Conservation (phyloP, 208 protist genomes). For the Trypanosoma scelopori region DNA sequence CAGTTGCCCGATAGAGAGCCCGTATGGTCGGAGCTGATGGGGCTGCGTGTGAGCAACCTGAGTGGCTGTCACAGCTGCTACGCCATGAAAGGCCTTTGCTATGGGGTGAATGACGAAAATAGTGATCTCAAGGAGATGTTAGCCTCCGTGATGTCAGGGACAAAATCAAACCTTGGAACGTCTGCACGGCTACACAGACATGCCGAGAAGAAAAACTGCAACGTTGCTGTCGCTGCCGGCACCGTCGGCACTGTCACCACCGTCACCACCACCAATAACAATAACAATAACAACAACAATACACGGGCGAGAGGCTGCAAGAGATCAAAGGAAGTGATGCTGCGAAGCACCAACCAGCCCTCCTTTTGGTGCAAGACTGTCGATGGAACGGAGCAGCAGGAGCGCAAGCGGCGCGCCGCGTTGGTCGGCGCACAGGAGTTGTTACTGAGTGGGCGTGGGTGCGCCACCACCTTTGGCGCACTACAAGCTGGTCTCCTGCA, state of each 20-base stretch:
- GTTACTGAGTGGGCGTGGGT: constrained; percentile 79
- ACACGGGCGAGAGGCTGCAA: too few relatives aligned
- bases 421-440: constrained; percentile 56
- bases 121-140: not conserved
- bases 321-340: not conserved
- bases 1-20: constrained; percentile 59
- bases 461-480: constrained; percentile 40
- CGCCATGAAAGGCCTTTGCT: constrained; percentile 36
- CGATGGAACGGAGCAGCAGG: constrained; percentile 54
- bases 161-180: not conserved
- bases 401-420: constrained; percentile 48
- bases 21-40: constrained; percentile 39
- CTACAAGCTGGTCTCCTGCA: constrained; percentile 15
- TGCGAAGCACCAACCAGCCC: constrained; percentile 9
- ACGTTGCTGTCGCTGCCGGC: too few relatives aligned
- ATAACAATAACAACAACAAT: too few relatives aligned
- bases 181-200: too few relatives aligned
- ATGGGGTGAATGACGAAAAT: constrained; percentile 13
- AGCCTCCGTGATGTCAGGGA: not conserved
- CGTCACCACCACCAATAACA: too few relatives aligned
- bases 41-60: constrained; percentile 49
- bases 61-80: constrained; percentile 66
- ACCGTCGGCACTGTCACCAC: too few relatives aligned
- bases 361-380: constrained; percentile 72
- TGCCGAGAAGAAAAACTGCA: too few relatives aligned